phyloP scores from a whole-genome alignment of 2,329 filamentous ascomycete genomes.

The Clarireedia paspali region DNA sequence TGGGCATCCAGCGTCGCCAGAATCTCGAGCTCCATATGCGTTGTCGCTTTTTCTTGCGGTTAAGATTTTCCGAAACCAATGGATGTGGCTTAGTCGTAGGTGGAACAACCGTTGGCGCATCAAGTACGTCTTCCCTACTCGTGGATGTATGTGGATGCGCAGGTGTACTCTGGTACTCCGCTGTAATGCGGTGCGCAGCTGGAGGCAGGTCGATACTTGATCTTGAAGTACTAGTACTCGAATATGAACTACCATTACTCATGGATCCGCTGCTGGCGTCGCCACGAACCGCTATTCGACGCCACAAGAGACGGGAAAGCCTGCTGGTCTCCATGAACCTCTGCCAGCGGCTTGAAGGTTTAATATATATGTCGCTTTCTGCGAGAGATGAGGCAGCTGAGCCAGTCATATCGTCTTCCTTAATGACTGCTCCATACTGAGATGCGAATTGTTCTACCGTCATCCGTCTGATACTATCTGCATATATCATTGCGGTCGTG shows the following conservation, averaged over 20 bases:
- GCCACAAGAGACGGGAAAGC: not conserved
- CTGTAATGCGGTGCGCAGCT: no score
- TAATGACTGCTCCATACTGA: not conserved
- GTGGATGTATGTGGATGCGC: no score
- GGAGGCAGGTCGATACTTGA: no score
- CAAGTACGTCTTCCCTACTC: no score
- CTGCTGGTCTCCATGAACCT: not conserved
- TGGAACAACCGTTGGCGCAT: no score
- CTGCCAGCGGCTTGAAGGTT: not conserved
- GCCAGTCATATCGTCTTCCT: not conserved
- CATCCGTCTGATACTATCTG: constrained; percentile 7
- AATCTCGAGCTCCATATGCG: not conserved
- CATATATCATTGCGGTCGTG: constrained; percentile 3
- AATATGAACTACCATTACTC: no score
- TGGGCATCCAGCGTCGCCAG: not conserved
- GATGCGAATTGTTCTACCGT: not conserved
- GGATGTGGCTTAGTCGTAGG: no score
- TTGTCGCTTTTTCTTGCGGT: not conserved
- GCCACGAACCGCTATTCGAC: not conserved
- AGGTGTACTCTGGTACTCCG: no score
- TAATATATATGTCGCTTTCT: not conserved
- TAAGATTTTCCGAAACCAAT: no score
- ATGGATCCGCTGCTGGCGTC: not conserved
- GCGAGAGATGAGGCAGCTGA: not conserved
- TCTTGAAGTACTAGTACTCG: no score